A percentile compares a stretch with the other conserved stretches of the same genome.
These are phyloP conservation scores for Fistulifera pelliculosa DNA, from an alignment of 108 stramenopile genomes.

Conservation along the genomic window DNA sequence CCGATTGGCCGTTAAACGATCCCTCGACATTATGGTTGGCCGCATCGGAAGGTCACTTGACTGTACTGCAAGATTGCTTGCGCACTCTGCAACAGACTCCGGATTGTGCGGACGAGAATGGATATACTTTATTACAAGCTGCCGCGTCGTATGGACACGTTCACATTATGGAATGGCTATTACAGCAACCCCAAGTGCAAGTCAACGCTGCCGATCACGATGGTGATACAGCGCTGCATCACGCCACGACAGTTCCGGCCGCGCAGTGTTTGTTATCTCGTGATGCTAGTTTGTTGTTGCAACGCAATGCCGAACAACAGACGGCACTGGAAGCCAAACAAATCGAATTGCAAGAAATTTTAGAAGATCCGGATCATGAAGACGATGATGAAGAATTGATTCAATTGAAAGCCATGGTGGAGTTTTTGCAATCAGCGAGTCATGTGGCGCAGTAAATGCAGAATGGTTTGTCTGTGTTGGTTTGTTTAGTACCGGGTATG, in stretches of 20 bases:
- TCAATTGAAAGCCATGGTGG: slow-evolving; percentile 23
- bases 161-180: slow-evolving; percentile 28
- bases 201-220: slow-evolving; percentile 40
- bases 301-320: slow-evolving; percentile 29
- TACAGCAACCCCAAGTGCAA: slow-evolving; percentile 6
- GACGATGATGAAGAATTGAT: slow-evolving; percentile 28
- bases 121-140: slow-evolving; percentile 53
- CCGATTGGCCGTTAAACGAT: slow-evolving; percentile 18
- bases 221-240: slow-evolving; percentile 68
- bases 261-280: slow-evolving; percentile 25
- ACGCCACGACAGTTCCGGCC: slow-evolving; percentile 32
- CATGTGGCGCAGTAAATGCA: background rate
- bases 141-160: slow-evolving; percentile 53
- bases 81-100: slow-evolving; percentile 15
- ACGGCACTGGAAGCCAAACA: slow-evolving; percentile 38
- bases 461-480: too few relatives aligned
- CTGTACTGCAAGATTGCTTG: slow-evolving; percentile 35
- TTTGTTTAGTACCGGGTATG: too few relatives aligned
- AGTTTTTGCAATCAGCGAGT: slow-evolving; percentile 17
- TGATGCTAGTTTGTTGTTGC: background rate
- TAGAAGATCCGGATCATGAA: slow-evolving; percentile 46
- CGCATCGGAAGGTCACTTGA: slow-evolving; percentile 46
- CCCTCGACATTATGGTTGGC: slow-evolving; percentile 53
- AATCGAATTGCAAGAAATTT: slow-evolving; percentile 43
- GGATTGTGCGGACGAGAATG: slow-evolving; percentile 38